phyloP scores from a whole-genome alignment of 345 rosid species.

The Salix koriyanagi region DNA sequence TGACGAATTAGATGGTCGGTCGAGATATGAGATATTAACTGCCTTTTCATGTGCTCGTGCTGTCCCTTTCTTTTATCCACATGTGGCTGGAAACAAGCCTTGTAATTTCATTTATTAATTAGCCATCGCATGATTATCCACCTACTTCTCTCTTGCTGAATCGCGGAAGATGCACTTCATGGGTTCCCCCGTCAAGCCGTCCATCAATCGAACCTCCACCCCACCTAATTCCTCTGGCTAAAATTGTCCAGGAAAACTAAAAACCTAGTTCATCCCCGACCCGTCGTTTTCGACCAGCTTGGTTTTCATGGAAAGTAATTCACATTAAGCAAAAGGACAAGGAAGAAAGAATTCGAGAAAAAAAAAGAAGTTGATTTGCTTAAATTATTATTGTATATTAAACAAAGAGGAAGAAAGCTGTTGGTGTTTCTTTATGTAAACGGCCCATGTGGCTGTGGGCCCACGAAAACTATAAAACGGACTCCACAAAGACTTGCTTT shows the following conservation, averaged over 20 bases:
- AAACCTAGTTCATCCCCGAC: not conserved
- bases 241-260: not conserved
- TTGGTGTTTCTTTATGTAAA: slow-evolving; percentile 32
- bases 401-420: slow-evolving; percentile 17
- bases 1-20: not conserved
- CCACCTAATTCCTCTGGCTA: slow-evolving; percentile 22
- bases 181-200: not conserved
- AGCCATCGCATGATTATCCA: no score
- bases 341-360: not conserved
- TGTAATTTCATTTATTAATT: no score
- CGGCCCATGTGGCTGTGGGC: slow-evolving; percentile 51
- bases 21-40: not conserved
- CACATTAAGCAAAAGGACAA: no score
- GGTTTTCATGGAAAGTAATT: not conserved
- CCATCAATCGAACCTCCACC: slow-evolving; percentile 14
- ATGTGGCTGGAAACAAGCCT: not conserved
- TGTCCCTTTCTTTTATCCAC: not conserved
- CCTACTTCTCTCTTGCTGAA: no score
- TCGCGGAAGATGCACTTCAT: slow-evolving; percentile 1
- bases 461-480: slow-evolving; percentile 33
- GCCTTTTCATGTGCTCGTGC: not conserved
- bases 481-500: slow-evolving; percentile 40
- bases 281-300: not conserved
- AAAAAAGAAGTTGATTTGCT: slow-evolving; percentile 11
- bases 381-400: not conserved